Conservation (phyloP, 345 rosid genomes). For the Xanthoceras sorbifolium region DNA sequence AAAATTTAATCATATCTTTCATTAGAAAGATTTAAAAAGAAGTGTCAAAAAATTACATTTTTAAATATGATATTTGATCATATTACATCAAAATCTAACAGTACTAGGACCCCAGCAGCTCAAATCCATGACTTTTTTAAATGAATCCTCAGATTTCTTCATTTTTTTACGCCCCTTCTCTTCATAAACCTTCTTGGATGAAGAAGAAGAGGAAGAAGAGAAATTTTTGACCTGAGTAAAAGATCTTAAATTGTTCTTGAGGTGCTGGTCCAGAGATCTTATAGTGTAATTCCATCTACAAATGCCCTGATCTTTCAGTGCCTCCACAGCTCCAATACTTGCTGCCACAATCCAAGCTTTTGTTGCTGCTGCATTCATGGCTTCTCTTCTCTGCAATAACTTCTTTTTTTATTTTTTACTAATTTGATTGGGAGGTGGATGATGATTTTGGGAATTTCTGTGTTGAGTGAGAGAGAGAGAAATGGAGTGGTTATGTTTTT, state of each 20-base stretch:
- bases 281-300: conserved; percentile 52
- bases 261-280: conserved; percentile 40
- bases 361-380: conserved; percentile 15
- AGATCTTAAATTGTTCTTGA: conserved; percentile 28
- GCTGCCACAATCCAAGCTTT: conserved; percentile 57
- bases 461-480: background rate
- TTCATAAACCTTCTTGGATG: background rate
- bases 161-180: background rate
- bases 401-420: background rate
- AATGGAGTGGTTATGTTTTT: background rate
- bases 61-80: too few species aligned
- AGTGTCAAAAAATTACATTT: too few species aligned
- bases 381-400: background rate
- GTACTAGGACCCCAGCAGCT: conserved; percentile 50
- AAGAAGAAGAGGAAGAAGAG: conserved; percentile 10
- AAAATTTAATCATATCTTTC: background rate
- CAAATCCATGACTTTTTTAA: conserved; percentile 38
- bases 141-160: conserved; percentile 29
- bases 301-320: conserved; percentile 54
- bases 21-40: background rate
- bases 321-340: conserved; percentile 52
- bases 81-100: conserved; percentile 36
- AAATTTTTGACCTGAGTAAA: conserved; percentile 21
- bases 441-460: background rate
- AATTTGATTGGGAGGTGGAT: background rate